A percentile compares a stretch with the other conserved stretches of the same genome.
Conservation (phyloP, 345 rosid genomes). For the Linum usitatissimum region DNA sequence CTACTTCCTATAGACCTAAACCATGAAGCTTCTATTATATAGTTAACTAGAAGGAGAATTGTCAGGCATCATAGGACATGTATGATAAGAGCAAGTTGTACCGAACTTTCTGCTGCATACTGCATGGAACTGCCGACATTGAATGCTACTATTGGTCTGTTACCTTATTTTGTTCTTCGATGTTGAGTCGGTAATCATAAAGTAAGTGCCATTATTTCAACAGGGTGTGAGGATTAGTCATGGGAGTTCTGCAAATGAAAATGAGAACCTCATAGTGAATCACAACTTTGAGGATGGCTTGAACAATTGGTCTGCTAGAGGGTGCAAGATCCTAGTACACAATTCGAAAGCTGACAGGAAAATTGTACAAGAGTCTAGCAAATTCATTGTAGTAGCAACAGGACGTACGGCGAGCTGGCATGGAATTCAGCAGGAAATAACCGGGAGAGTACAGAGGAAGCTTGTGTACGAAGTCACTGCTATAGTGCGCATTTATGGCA, state of each 20-base stretch:
- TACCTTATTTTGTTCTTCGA: too few species aligned
- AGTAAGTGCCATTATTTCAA: too few species aligned
- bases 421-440: constrained; percentile 84
- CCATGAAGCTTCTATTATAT: too few species aligned
- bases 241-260: constrained; percentile 21
- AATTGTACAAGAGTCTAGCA: constrained; percentile 61
- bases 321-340: constrained; percentile 65
- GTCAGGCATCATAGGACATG: too few species aligned
- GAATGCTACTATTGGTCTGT: too few species aligned
- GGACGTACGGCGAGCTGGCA: constrained; percentile 82
- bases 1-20: too few species aligned
- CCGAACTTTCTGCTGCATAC: too few species aligned
- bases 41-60: too few species aligned
- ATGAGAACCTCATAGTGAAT: constrained; percentile 52
- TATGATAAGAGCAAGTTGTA: too few species aligned
- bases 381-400: constrained; percentile 64
- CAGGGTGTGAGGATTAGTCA: constrained; percentile 4
- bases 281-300: constrained; percentile 60
- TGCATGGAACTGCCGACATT: too few species aligned
- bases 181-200: not conserved
- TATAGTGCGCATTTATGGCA: constrained; percentile 64
- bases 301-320: constrained; percentile 87
- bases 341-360: constrained; percentile 71
- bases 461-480: constrained; percentile 61
- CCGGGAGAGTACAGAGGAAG: constrained; percentile 62